Conservation (phyloP, 192 early-diverging fungal genomes). For the Rhizophagus sp. region DNA sequence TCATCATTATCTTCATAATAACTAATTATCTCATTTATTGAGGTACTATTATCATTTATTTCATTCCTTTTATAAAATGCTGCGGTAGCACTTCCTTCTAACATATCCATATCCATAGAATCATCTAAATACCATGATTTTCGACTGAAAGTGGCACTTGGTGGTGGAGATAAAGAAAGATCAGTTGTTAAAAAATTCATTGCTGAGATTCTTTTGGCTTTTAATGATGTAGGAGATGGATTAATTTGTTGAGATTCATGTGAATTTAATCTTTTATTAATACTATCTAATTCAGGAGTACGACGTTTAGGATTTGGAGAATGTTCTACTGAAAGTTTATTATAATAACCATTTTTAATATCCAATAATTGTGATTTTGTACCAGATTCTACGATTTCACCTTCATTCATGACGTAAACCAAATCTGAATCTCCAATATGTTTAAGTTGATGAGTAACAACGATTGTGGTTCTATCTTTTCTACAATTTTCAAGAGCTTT, state of each 20-base stretch:
- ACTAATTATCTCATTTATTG: slow-evolving; percentile 22
- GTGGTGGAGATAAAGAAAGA: not conserved
- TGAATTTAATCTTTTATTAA: not conserved
- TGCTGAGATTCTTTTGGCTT: not conserved
- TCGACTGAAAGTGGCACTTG: not conserved
- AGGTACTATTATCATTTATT: not conserved
- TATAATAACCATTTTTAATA: slow-evolving; percentile 20
- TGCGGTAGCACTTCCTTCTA: not conserved
- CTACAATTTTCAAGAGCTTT: slow-evolving; percentile 37
- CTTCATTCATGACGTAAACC: slow-evolving; percentile 53
- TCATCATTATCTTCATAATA: slow-evolving; percentile 23
- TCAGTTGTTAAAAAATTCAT: not conserved
- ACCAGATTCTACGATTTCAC: slow-evolving; percentile 38
- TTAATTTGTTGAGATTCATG: not conserved
- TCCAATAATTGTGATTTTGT: slow-evolving; percentile 31
- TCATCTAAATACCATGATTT: not conserved
- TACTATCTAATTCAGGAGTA: slow-evolving; percentile 5
- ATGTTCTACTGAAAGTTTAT: not conserved
- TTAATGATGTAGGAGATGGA: not conserved
- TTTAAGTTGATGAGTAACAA: slow-evolving; percentile 61
- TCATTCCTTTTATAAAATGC: slow-evolving; percentile 15
- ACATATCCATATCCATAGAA: slow-evolving; percentile 1
- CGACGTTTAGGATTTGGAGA: not conserved
- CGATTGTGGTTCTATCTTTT: slow-evolving; percentile 48
- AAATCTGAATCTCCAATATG: slow-evolving; percentile 48